Evolutionary conservation across 345 rosid genomes (phyloP), one percentile per base, ranked within the genome.

Genomic region (Schrenkiella parvula): DNA sequence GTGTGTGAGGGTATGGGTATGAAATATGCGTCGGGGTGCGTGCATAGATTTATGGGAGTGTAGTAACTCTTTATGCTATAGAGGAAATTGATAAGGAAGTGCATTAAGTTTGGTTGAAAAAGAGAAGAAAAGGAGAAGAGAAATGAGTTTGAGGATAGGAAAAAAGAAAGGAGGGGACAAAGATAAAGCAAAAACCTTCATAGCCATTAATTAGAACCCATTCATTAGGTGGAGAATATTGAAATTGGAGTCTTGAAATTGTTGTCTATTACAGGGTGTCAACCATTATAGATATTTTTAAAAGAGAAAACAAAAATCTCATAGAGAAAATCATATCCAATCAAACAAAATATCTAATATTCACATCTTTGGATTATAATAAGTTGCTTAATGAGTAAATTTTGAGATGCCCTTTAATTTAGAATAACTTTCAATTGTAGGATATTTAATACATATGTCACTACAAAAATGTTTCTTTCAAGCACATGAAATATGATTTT

Each of bases 181-280:
- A 68, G 58, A 75, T 75, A 75, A 75, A 68, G 74, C 57, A 44
- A 69, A 53, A 42, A 34, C 21, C 54, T 68, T 68, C 70, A 5
- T 38, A 62, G 65, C 74, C 79, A 68, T 68, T 62, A 34, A 68
- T 43, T 62, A 75, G 59, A 75, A 38, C 79, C 79, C 74, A 75
- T 69, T 69, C 70, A 68, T 70, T 75, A 34, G 70, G 79, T 75
- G 70, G 74, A 62, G 59, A 53, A 68, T 62, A 53, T 69, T 75
- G 69, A 69, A 42, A 43, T 62, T 53, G 35, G 44, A 43, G 32
- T 44, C 74, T 68, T 75, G 69, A 69, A 42, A 43, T 62, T 53
- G 35, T 54, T 34, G 32, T 44, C 74, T 68, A 53, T 69, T 69
- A 75, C 74, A 75, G 74, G 79, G 58, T 75, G 79, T 61, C 74